These are phyloP conservation scores for Leishmania amazonensis DNA, from an alignment of 208 protist species.

Conservation along the genomic window DNA sequence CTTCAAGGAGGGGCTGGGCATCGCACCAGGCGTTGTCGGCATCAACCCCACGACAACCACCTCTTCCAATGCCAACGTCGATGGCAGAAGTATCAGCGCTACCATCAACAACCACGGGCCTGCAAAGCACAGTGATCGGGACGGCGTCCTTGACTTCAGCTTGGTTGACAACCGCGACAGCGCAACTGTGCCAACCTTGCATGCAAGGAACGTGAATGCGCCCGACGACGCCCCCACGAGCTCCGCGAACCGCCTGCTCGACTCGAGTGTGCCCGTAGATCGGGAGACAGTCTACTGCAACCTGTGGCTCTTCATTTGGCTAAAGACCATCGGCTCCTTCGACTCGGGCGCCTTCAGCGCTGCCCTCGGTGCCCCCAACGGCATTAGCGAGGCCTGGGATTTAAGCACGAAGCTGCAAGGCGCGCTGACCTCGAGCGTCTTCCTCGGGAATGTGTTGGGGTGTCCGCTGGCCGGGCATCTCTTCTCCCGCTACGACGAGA, in stretches of 20 bases:
- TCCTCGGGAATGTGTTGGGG: conserved; percentile 84
- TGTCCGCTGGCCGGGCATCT: conserved; percentile 77
- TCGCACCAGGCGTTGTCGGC: neutral
- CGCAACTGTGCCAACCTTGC: neutral
- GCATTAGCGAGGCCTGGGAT: conserved; percentile 69
- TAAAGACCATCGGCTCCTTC: conserved; percentile 86
- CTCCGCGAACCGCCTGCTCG: neutral
- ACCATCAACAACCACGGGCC: neutral
- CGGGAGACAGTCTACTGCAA: conserved; percentile 50
- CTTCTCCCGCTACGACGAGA: conserved; percentile 73
- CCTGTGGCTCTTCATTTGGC: conserved; percentile 75
- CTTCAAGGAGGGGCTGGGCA: neutral
- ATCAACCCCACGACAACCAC: neutral
- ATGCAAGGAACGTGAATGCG: neutral
- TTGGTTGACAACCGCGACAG: neutral
- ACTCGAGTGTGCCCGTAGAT: conserved; percentile 18
- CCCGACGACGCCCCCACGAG: neutral
- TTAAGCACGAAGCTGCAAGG: conserved; percentile 66
- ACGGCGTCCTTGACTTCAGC: neutral
- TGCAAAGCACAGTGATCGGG: neutral
- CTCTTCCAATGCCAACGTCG: neutral
- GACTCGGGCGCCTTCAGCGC: conserved; percentile 91
- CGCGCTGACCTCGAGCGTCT: conserved; percentile 79
- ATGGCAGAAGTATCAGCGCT: neutral
- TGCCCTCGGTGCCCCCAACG: conserved; percentile 65